Evolutionary conservation across 169 alveolate genomes (phyloP), one percentile per base, ranked within the genome.

Genomic region (Plasmodium sp.): DNA sequence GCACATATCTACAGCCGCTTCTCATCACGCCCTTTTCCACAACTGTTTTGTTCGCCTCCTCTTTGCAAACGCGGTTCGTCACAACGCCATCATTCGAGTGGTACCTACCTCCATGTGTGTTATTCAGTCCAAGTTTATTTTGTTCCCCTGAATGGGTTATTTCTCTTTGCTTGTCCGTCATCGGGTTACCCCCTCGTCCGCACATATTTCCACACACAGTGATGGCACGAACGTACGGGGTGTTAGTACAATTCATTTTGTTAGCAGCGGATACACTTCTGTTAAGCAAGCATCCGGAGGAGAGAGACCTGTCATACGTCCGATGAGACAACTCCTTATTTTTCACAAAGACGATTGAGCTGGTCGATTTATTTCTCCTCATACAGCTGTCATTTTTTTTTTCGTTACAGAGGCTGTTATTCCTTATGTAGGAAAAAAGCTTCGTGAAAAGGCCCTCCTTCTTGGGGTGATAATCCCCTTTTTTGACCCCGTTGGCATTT

Each of bases 321-420:
- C 45, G 85, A 6, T 45, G 10, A n/a, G 56, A 39, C 18, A 36
- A 36, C 31, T 51, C 27, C 10, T 39, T 14, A 14, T 85, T 85
- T 16, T 51, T 33, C 33, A 9, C 34, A 5, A 48, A 75, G 22
- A 16, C 39, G 27, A n/a, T n/a, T 48, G 79, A 83, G n/a, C 48
- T 71, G 6, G 81, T 33, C 58, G 93, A 85, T 45, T 85, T 85
- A 51, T 85, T 36, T 48, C 93, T 73, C 62, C 81, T 85, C 18
- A 73, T 31, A 85, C 62, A 48, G 41, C 74, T 77, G 2, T 14
- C 62, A 75, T 85, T 18, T 72, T 84, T 85, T 48, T 74, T 85
- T 85, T 85, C 93, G 58, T 85, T 85, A 51, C 84, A 74, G n/a
- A 85, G 67, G 79, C 93, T 85, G 51, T 85, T 74, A 14, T 75